Conservation (phyloP, 2,329 filamentous ascomycete genomes). For the Sphaerulina vaccinii region DNA sequence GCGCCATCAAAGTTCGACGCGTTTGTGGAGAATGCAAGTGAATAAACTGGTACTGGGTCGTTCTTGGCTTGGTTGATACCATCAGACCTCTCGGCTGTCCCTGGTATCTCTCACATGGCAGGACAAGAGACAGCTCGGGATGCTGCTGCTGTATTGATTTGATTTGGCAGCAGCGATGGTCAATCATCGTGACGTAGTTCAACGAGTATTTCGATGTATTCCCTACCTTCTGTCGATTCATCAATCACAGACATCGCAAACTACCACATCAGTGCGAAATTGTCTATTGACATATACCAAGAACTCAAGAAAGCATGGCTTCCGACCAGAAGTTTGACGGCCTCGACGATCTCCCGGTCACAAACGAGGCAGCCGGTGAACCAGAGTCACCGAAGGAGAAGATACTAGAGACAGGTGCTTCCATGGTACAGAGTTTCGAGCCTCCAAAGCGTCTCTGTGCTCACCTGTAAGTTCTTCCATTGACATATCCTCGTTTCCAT, state of each 20-base stretch:
- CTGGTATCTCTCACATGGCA: too few species aligned
- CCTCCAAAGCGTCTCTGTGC: slow-evolving; percentile 74
- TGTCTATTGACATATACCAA: too few species aligned
- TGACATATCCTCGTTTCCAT: neutral
- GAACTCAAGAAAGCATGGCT: slow-evolving; percentile 5
- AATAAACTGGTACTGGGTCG: too few species aligned
- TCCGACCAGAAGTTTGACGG: slow-evolving; percentile 3
- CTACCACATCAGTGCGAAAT: neutral
- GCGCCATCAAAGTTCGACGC: neutral
- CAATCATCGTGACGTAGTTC: too few species aligned
- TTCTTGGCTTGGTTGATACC: too few species aligned
- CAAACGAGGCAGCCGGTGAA: slow-evolving; percentile 49
- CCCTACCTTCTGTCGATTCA: too few species aligned
- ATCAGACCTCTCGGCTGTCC: too few species aligned
- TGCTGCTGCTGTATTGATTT: too few species aligned
- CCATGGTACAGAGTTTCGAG: slow-evolving; percentile 63
- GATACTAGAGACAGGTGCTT: slow-evolving; percentile 61
- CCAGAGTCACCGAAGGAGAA: slow-evolving; percentile 56
- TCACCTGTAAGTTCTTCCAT: slow-evolving; percentile 53
- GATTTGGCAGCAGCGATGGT: too few species aligned
- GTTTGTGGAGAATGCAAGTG: neutral
- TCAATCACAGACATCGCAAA: neutral
- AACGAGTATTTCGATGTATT: too few species aligned
- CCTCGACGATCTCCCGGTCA: slow-evolving; percentile 38
- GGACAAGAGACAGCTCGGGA: too few species aligned